Conservation (phyloP, 495 filamentous ascomycete genomes). For the Delitschia confertaspora region DNA sequence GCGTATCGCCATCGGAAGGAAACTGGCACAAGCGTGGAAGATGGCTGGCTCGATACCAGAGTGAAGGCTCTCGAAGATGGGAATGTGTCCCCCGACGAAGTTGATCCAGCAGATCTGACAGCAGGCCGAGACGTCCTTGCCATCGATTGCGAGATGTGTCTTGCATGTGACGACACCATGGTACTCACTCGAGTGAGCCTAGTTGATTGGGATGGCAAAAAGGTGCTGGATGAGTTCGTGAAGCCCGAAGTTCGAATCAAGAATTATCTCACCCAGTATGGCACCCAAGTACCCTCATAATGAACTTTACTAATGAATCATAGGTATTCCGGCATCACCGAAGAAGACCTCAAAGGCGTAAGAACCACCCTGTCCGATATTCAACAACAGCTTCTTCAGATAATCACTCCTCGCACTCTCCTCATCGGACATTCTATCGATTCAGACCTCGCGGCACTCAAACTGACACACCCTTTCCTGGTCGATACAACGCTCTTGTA, state of each 20-base stretch:
- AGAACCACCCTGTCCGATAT: constrained; percentile 80
- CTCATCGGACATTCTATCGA: constrained; percentile 88
- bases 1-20: constrained; percentile 42
- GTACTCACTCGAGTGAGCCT: constrained; percentile 84
- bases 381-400: constrained; percentile 60
- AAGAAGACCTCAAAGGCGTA: constrained; percentile 65
- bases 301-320: constrained; percentile 32
- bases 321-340: constrained; percentile 71
- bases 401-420: constrained; percentile 67
- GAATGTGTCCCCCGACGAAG: constrained; percentile 54
- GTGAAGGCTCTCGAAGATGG: constrained; percentile 60
- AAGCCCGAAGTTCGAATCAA: constrained; percentile 77
- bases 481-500: constrained; percentile 83
- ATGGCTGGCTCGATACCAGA: constrained; percentile 77
- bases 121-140: constrained; percentile 73
- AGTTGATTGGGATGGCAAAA: constrained; percentile 72
- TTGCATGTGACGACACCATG: constrained; percentile 61
- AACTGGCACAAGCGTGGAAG: constrained; percentile 39
- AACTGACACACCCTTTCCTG: constrained; percentile 82
- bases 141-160: constrained; percentile 95
- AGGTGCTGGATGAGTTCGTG: constrained; percentile 80
- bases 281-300: not conserved
- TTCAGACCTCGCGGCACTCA: constrained; percentile 75
- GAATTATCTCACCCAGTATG: constrained; percentile 76
- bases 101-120: constrained; percentile 73